Percentiles rank a stretch among this genome's conserved stretches.
Evolutionary conservation across 176 grass and related monocot species (phyloP).

Genomic region (Paspalum vaginatum): DNA sequence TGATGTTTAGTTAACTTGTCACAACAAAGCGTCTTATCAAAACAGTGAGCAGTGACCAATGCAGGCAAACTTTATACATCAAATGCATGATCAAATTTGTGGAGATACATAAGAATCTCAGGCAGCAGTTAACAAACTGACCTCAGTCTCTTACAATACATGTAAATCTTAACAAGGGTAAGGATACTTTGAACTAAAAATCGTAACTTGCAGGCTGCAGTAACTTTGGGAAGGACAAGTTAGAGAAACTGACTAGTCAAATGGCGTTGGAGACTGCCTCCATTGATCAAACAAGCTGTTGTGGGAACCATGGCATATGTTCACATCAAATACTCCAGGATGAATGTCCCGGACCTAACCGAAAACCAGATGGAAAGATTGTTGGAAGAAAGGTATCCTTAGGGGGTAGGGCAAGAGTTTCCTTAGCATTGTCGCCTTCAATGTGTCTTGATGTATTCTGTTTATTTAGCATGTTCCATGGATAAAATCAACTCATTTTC

Average conservation of each 20-base stretch:
- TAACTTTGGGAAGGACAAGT: slow-evolving; percentile 43
- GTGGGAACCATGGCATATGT: slow-evolving; percentile 91
- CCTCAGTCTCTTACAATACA: slow-evolving; percentile 35
- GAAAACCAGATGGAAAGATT: slow-evolving; percentile 52
- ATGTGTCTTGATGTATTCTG: background rate
- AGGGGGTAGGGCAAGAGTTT: slow-evolving; percentile 3
- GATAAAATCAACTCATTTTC: slow-evolving; percentile 29
- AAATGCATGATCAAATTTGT: slow-evolving; percentile 24
- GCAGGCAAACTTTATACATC: slow-evolving; percentile 10
- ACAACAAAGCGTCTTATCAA: background rate
- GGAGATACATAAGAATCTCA: slow-evolving; percentile 34
- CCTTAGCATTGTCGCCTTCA: background rate
- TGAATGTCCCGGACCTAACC: slow-evolving; percentile 54
- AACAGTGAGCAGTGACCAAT: background rate
- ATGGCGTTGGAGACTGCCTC: slow-evolving; percentile 36
- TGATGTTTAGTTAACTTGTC: slow-evolving; percentile 15
- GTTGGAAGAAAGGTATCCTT: slow-evolving; percentile 82
- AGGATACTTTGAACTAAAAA: slow-evolving; percentile 38
- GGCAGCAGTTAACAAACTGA: slow-evolving; percentile 34
- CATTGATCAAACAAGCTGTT: slow-evolving; percentile 67
- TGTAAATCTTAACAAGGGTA: slow-evolving; percentile 16
- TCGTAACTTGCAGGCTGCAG: slow-evolving; percentile 41
- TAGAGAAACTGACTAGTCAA: slow-evolving; percentile 46
- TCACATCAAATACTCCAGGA: slow-evolving; percentile 87
- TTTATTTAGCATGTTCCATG: slow-evolving; percentile 9